phyloP scores from a whole-genome alignment of 1,139 yeast species.

The Schizosaccharomyces versatilis region DNA sequence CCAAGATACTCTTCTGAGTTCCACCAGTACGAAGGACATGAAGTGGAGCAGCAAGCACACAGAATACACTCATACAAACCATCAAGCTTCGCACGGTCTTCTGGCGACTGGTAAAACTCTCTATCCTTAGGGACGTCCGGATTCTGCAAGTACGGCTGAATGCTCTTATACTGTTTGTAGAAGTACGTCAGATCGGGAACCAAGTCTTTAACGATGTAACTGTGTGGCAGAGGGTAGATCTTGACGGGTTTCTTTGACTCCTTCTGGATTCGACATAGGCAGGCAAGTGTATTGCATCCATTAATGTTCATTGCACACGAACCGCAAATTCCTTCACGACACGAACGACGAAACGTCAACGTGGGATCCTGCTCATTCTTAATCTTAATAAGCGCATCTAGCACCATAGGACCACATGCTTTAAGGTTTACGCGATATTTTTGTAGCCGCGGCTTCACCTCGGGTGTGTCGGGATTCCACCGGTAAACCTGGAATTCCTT shows the following conservation, averaged over 20 bases:
- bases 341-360: constrained; percentile 87
- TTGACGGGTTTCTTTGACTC: constrained; percentile 49
- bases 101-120: constrained; percentile 79
- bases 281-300: constrained; percentile 89
- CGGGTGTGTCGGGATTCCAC: constrained; percentile 95
- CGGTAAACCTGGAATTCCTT: constrained; percentile 85
- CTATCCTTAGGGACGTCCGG: constrained; percentile 69
- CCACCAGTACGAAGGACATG: constrained; percentile 99
- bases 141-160: constrained; percentile 90
- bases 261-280: constrained; percentile 80
- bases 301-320: constrained; percentile 99
- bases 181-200: constrained; percentile 95
- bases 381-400: constrained; percentile 83
- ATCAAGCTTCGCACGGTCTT: constrained; percentile 87
- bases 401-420: constrained; percentile 91
- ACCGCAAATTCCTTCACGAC: constrained; percentile 99
- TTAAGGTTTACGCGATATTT: constrained; percentile 67
- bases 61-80: constrained; percentile 93
- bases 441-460: constrained; percentile 71
- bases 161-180: constrained; percentile 94
- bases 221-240: constrained; percentile 93
- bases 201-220: constrained; percentile 90
- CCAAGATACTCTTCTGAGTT: constrained; percentile 96
- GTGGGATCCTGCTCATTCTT: constrained; percentile 93
- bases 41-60: constrained; percentile 96